Percentiles rank a stretch among this genome's conserved stretches.
Evolutionary conservation across 306 rosid genomes (phyloP).

Genomic region (Datisca glomerata): DNA sequence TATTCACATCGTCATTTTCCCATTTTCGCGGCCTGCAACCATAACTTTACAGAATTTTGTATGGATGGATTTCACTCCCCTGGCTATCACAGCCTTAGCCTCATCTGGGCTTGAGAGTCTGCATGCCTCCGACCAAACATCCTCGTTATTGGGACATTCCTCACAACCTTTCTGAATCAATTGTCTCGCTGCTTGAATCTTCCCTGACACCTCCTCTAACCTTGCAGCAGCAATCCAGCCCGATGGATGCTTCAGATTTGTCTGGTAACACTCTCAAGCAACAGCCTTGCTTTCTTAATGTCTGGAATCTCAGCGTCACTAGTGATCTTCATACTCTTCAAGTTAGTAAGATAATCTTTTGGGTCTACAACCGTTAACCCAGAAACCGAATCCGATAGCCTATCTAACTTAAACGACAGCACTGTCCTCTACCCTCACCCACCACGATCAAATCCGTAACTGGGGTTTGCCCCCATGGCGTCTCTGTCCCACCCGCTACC

Average conservation of each 20-base stretch:
- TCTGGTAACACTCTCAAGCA: constrained; percentile 83
- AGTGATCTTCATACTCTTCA: constrained; percentile 77
- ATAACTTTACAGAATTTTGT: constrained; percentile 73
- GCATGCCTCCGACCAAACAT: constrained; percentile 91
- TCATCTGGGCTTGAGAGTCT: constrained; percentile 76
- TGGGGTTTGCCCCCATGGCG: constrained; percentile 77
- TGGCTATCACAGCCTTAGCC: constrained; percentile 79
- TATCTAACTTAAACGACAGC: constrained; percentile 64
- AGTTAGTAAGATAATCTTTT: constrained; percentile 65
- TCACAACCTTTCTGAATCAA: constrained; percentile 81
- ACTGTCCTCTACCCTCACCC: constrained; percentile 92
- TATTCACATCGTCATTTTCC: constrained; percentile 58
- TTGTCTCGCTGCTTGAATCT: constrained; percentile 68
- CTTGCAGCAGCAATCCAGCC: constrained; percentile 93
- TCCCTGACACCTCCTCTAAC: constrained; percentile 83
- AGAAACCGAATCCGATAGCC: constrained; percentile 67
- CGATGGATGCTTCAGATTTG: constrained; percentile 78
- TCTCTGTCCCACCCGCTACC: constrained; percentile 57
- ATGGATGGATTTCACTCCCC: constrained; percentile 65
- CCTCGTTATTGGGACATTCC: constrained; percentile 82
- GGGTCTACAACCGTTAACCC: constrained; percentile 79
- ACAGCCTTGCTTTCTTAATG: constrained; percentile 68
- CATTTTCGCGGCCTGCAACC: constrained; percentile 81
- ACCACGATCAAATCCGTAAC: constrained; percentile 91
- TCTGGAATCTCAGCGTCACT: constrained; percentile 89